phyloP scores from a whole-genome alignment of 192 early-diverging fungal genomes.

The Coemansia sp. region DNA sequence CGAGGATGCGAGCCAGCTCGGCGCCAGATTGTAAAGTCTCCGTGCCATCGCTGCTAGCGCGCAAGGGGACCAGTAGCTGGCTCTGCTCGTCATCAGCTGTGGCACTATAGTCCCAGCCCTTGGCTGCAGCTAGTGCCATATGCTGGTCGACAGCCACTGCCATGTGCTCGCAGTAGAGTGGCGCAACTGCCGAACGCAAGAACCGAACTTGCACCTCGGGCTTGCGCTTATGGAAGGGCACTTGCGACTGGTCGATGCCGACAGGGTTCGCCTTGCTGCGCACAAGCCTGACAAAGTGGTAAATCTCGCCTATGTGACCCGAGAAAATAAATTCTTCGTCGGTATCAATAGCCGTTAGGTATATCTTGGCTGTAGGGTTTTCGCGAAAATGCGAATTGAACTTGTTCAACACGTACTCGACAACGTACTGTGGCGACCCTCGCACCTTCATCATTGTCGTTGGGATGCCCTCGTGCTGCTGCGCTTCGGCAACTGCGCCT shows the following conservation, averaged over 20 bases:
- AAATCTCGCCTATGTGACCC: slow-evolving; percentile 76
- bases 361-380: slow-evolving; percentile 55
- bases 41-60: slow-evolving; percentile 6
- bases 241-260: slow-evolving; percentile 76
- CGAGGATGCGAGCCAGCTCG: slow-evolving; percentile 19
- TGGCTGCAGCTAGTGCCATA: slow-evolving; percentile 63
- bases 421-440: slow-evolving; percentile 67
- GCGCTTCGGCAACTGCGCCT: slow-evolving; percentile 74
- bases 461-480: slow-evolving; percentile 74
- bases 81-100: slow-evolving; percentile 17
- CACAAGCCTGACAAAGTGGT: slow-evolving; percentile 78
- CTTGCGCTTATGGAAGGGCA: slow-evolving; percentile 80
- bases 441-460: slow-evolving; percentile 80
- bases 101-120: slow-evolving; percentile 60
- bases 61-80: neutral
- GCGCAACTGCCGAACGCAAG: slow-evolving; percentile 69
- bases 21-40: slow-evolving; percentile 10
- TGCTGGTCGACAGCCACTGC: slow-evolving; percentile 58
- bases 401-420: slow-evolving; percentile 75
- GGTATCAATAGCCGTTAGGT: slow-evolving; percentile 75
- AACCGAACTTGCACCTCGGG: slow-evolving; percentile 77
- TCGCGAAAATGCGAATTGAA: slow-evolving; percentile 67
- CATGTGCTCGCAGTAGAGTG: slow-evolving; percentile 79
- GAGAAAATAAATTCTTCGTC: slow-evolving; percentile 73
- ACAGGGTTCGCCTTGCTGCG: slow-evolving; percentile 74